A percentile compares a stretch with the other conserved stretches of the same genome.
phyloP scores from a whole-genome alignment of 2,329 filamentous ascomycete species.

The Venturia oleaginea region DNA sequence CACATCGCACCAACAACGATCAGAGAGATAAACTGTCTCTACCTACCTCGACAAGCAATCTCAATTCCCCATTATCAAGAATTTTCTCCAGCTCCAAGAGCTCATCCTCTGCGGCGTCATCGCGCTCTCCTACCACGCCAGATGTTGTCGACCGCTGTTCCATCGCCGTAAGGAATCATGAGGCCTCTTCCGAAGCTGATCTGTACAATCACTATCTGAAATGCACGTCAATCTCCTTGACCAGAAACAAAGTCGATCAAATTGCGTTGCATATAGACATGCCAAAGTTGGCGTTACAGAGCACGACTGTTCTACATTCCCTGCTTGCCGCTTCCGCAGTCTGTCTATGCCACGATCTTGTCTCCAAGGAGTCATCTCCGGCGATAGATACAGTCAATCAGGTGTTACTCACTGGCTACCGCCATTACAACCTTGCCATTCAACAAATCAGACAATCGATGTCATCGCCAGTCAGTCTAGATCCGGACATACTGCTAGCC shows the following conservation, averaged over 20 bases:
- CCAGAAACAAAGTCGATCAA: conserved; percentile 5
- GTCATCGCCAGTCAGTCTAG: conserved; percentile 7
- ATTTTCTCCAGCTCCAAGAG: not conserved
- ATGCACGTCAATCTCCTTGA: conserved; percentile 15
- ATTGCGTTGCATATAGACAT: conserved; percentile 12
- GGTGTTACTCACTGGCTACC: conserved; percentile 17
- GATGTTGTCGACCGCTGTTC: not conserved
- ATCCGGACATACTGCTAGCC: conserved; percentile 17
- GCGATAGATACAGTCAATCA: conserved; percentile 11
- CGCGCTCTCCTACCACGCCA: not conserved
- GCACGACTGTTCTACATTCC: conserved; percentile 15
- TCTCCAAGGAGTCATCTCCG: conserved; percentile 13
- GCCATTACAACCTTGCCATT: conserved; percentile 16
- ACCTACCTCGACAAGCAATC: not conserved
- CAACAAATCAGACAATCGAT: conserved; percentile 18
- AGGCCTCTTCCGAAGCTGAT: too few relatives aligned
- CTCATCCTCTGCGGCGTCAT: not conserved
- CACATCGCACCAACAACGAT: not conserved
- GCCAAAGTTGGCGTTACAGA: conserved; percentile 14
- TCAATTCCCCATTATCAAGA: not conserved
- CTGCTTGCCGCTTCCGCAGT: conserved; percentile 16
- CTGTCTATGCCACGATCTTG: conserved; percentile 16
- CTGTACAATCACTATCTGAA: conserved; percentile 16
- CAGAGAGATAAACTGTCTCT: not conserved
- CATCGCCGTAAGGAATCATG: conserved; percentile 11